Base-by-base conservation (phyloP, 2,329 filamentous ascomycete species). In the Monilinia vaccinii-corymbosi region DNA sequence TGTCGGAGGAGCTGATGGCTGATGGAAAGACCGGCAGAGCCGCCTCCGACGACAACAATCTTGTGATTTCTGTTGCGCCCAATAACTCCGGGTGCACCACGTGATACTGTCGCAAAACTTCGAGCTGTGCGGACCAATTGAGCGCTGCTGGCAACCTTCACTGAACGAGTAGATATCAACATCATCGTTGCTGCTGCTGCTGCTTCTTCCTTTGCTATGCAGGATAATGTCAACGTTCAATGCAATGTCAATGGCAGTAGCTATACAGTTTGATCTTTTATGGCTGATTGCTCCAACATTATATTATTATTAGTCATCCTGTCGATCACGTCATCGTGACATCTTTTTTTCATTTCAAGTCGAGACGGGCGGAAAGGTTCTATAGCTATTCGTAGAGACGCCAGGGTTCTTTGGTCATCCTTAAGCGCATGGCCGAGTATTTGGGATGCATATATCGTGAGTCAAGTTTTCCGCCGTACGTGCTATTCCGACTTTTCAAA, bases 11-110 rank as follows among this genome's bases (percentile, higher is more conserved):
- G 79, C 73, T 89, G 86, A 67, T 88, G 85, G 67, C 83, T 83
- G 68, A 87, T 80, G 1, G 81, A 73, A 18, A 88, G 72, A 52
- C 87, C 87, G 42, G 85, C 87, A 14, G 81, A 77, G 36, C 87
- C 87, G 56, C 81, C 85, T 53, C 86, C 86, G 32, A 89, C 76
- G 2, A 89, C 79, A 14, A 88, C 83, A 18, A 89, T 77, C 67
- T 80, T 84, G 76, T 89, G 86, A 64, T 75, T 77, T 56, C 73
- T 73, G 34, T 72, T 68, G 18, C 71, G 66, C 44, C 73, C 68
- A 58, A 6, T 3, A 6, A 58, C 70, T 25, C 72, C 75, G 9
- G 75, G 72, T 13, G 65, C 70, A 23, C 72, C 75, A 9, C 75
- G 72, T 13, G 65, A 62, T 55, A 69, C 70, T 45, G 65, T 68